These are phyloP conservation scores for Phyllachora maydis DNA, from an alignment of 2,329 filamentous ascomycete genomes.

Conservation along the genomic window DNA sequence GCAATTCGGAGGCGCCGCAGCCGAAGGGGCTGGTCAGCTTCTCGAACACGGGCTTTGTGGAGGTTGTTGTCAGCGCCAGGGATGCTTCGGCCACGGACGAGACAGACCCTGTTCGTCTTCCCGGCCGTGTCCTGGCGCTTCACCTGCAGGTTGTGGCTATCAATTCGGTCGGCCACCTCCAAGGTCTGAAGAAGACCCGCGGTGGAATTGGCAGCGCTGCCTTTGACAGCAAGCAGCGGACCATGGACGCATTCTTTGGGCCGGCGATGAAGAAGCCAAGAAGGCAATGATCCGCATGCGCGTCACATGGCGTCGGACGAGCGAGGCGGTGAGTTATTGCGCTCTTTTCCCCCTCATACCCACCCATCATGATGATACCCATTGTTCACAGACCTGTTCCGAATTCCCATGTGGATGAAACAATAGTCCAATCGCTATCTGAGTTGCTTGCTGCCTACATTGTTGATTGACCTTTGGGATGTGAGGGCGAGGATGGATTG, in stretches of 20 bases:
- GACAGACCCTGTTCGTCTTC: no score
- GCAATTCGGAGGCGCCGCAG: no score
- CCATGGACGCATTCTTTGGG: slow-evolving; percentile 54
- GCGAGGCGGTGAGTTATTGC: slow-evolving; percentile 1
- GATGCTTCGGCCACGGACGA: no score
- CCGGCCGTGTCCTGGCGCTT: slow-evolving; percentile 3
- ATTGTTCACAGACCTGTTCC: slow-evolving; percentile 71
- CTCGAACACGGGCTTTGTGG: no score
- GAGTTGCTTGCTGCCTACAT: no score
- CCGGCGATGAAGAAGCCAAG: slow-evolving; percentile 26
- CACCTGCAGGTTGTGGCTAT: slow-evolving; percentile 40
- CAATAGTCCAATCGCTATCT: slow-evolving; percentile 72
- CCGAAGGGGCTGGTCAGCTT: no score
- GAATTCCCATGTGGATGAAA: slow-evolving; percentile 47
- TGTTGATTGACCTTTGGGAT: no score
- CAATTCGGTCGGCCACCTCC: slow-evolving; percentile 53
- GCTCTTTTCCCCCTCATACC: slow-evolving; percentile 2
- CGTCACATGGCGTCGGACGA: no score
- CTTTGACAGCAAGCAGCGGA: slow-evolving; percentile 57
- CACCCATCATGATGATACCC: slow-evolving; percentile 43
- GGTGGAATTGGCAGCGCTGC: slow-evolving; percentile 65
- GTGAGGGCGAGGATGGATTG: no score
- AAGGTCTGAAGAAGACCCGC: slow-evolving; percentile 54
- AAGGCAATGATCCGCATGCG: slow-evolving; percentile 9
- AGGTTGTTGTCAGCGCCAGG: no score